These are phyloP conservation scores for Misopates orontium DNA, from an alignment of 257 asterid genomes.

Conservation along the genomic window DNA sequence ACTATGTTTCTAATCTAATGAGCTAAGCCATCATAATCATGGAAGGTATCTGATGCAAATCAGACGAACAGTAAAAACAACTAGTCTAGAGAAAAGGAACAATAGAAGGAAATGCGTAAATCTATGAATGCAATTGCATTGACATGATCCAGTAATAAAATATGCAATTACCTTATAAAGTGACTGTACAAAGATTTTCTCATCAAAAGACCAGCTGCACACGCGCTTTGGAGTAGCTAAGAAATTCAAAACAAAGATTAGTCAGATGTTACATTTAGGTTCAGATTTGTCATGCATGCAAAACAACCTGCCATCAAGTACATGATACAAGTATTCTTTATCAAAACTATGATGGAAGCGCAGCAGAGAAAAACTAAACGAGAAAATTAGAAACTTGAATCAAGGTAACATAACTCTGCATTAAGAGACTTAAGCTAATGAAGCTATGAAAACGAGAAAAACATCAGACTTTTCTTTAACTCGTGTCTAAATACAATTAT, in stretches of 20 bases:
- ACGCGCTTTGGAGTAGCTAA: constrained; percentile 62
- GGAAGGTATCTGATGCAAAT: constrained; percentile 10
- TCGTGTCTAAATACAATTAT: constrained; percentile 29
- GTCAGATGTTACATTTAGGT: constrained; percentile 27
- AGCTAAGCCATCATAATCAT: constrained; percentile 5
- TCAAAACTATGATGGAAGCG: constrained; percentile 32
- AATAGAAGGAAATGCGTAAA: background rate
- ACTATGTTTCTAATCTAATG: background rate
- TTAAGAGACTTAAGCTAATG: background rate
- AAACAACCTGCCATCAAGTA: constrained; percentile 42
- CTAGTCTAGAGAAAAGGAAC: constrained; percentile 14
- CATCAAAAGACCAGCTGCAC: constrained; percentile 79
- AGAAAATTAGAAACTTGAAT: constrained; percentile 18
- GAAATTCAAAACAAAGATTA: constrained; percentile 34
- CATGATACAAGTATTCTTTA: constrained; percentile 52
- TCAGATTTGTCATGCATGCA: constrained; percentile 23
- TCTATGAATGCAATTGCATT: background rate
- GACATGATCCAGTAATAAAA: constrained; percentile 8
- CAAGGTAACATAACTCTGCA: background rate
- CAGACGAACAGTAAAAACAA: constrained; percentile 12
- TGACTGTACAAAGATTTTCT: constrained; percentile 70
- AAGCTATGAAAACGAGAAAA: constrained; percentile 33
- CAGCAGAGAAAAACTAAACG: constrained; percentile 15
- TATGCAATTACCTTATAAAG: constrained; percentile 70
- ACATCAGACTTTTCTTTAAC: no score